Conservation (phyloP, 805 yeast genomes). For the Metschnikowia shivogae region DNA sequence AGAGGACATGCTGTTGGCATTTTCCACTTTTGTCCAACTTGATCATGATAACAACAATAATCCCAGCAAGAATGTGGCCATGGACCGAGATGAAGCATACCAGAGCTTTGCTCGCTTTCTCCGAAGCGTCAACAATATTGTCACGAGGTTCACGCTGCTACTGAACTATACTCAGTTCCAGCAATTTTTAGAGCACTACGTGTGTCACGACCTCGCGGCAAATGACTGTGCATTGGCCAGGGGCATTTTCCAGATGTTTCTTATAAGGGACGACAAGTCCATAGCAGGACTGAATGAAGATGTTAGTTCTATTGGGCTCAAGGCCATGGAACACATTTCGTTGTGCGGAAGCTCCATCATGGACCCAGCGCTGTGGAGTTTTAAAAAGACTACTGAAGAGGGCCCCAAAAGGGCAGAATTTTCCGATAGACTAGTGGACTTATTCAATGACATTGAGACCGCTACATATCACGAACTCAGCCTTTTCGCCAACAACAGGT, state of each 20-base stretch:
- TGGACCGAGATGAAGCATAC: slow-evolving; percentile 21
- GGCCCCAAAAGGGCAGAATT: slow-evolving; percentile 9
- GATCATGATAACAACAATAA: slow-evolving; percentile 35
- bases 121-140: slow-evolving; percentile 17
- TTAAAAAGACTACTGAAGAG: slow-evolving; percentile 7
- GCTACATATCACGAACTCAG: slow-evolving; percentile 34
- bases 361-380: slow-evolving; percentile 21
- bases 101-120: slow-evolving; percentile 20
- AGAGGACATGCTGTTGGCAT: slow-evolving; percentile 10
- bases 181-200: slow-evolving; percentile 25
- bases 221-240: slow-evolving; percentile 49
- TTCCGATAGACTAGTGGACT: slow-evolving; percentile 8
- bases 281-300: slow-evolving; percentile 47
- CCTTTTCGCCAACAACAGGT: slow-evolving; percentile 52
- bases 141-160: slow-evolving; percentile 18
- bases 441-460: slow-evolving; percentile 40
- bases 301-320: slow-evolving; percentile 23
- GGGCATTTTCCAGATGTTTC: slow-evolving; percentile 57
- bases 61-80: slow-evolving; percentile 30
- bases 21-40: slow-evolving; percentile 35
- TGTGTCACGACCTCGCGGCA: slow-evolving; percentile 21
- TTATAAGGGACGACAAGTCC: slow-evolving; percentile 58
- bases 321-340: slow-evolving; percentile 40
- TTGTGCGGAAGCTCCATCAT: slow-evolving; percentile 36
- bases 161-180: slow-evolving; percentile 23